These are phyloP conservation scores for Fraxinus paxiana DNA, from an alignment of 305 asterid species.

Conservation along the genomic window DNA sequence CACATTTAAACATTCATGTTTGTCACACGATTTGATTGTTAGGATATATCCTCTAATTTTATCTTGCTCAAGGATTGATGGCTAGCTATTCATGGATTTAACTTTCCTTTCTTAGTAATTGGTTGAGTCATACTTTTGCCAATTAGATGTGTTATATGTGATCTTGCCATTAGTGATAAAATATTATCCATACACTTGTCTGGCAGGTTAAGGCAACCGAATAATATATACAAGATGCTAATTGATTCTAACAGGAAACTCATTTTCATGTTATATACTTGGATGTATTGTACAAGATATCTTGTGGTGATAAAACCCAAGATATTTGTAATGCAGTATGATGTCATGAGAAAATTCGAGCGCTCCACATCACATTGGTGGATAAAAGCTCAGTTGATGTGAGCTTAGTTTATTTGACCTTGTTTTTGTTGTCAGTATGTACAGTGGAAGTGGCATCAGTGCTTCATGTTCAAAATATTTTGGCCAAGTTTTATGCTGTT, in stretches of 20 bases:
- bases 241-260: neutral
- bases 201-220: neutral
- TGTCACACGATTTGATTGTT: neutral
- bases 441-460: constrained; percentile 2
- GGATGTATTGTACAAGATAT: neutral
- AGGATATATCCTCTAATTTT: neutral
- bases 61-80: neutral
- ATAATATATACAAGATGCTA: neutral
- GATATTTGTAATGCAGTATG: neutral
- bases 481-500: neutral
- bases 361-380: neutral
- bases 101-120: neutral
- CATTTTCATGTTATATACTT: neutral
- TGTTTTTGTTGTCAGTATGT: neutral
- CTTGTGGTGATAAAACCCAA: neutral
- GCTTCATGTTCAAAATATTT: neutral
- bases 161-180: neutral
- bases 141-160: neutral
- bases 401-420: neutral
- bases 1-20: neutral
- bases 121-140: neutral
- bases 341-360: constrained; percentile 2
- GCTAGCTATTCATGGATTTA: neutral
- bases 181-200: neutral
- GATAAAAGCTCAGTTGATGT: neutral